Base-by-base conservation (phyloP, 257 asterid genomes). In the Plantago ovata region DNA sequence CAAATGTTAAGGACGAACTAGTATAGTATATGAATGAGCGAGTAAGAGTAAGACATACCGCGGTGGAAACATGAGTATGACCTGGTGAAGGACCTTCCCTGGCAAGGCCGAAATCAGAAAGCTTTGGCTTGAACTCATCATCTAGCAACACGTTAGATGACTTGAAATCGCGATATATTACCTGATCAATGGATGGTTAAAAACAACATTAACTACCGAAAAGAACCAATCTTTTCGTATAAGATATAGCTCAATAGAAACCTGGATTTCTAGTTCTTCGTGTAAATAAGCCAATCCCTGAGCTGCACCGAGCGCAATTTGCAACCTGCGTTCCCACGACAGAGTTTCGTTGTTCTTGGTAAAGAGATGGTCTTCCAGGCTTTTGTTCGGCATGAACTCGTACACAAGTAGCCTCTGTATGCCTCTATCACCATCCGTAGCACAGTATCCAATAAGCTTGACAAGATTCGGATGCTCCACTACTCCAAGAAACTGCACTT, bases 71-170 rank as follows among this genome's bases (percentile, higher is more conserved):
- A 19, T 83, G 98, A 32, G 95, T 85, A 19, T 80, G 79, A 7
- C 79, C 92, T 10, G 81, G 93, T 0, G 85, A 70, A 7, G 96
- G 98, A 7, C 96, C 98, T 67, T 92, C 96, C 47, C 98, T 71
- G 14, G 98, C 98, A 9, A 92, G 96, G 62, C 98, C 98, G 38
- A 92, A 92, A 51, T 87, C 98, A 3, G 98, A 85, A 46, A 87
- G 93, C 77, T 85, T 87, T n/a, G 98, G 85, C 69, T 74, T 75
- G 93, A 87, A 87, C 24, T 87, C 74, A 10, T 75, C 74, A 57
- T 87, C 98, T 60, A 92, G 45, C 38, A 92, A 76, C 65, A 92
- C 84, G 39, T 92, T 92, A 0, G 98, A 87, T 22, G 98, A 71
- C 84, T 92, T 92, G 72, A 92, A 87, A 80, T 92, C 98, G 19